phyloP scores from a whole-genome alignment of 371 early-diverging fungal species.

The Mycotypha africana region DNA sequence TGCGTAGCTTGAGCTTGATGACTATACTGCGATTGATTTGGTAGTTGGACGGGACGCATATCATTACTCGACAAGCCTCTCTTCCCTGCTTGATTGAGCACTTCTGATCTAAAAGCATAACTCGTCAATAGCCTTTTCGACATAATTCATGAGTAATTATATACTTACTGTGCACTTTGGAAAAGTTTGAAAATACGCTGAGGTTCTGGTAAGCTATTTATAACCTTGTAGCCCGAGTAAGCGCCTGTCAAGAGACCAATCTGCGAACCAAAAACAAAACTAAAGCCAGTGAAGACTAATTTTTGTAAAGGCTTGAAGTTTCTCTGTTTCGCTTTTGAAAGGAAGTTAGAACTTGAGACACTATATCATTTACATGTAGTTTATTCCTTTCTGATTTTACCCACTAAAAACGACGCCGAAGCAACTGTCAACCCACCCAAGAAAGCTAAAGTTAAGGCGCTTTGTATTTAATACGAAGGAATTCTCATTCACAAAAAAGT shows the following conservation, averaged over 20 bases:
- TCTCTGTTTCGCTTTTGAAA: conserved; percentile 15
- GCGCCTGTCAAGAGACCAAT: conserved; percentile 43
- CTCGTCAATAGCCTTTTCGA: too few species aligned
- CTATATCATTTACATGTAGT: not conserved
- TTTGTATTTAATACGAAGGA: too few species aligned
- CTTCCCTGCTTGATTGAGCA: conserved; percentile 9
- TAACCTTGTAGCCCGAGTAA: conserved; percentile 33
- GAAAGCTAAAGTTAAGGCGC: conserved; percentile 25
- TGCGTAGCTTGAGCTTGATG: conserved; percentile 4
- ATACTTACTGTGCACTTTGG: conserved; percentile 37
- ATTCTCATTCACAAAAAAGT: not conserved
- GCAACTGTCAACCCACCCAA: conserved; percentile 35
- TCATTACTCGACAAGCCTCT: too few species aligned
- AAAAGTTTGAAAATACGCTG: conserved; percentile 35
- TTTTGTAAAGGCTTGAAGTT: conserved; percentile 29
- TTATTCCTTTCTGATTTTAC: conserved; percentile 5
- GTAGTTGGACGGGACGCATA: conserved; percentile 1
- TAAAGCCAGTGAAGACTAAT: conserved; percentile 31
- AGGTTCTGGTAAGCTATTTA: conserved; percentile 34
- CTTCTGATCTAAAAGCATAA: conserved; percentile 14
- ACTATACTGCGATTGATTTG: conserved; percentile 4
- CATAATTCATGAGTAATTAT: not conserved
- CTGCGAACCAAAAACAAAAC: conserved; percentile 42
- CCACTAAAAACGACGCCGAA: conserved; percentile 22
- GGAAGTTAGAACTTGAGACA: not conserved